Evolutionary conservation across 192 early-diverging fungal species (phyloP).

Genomic region (Backusella tarrabulga): DNA sequence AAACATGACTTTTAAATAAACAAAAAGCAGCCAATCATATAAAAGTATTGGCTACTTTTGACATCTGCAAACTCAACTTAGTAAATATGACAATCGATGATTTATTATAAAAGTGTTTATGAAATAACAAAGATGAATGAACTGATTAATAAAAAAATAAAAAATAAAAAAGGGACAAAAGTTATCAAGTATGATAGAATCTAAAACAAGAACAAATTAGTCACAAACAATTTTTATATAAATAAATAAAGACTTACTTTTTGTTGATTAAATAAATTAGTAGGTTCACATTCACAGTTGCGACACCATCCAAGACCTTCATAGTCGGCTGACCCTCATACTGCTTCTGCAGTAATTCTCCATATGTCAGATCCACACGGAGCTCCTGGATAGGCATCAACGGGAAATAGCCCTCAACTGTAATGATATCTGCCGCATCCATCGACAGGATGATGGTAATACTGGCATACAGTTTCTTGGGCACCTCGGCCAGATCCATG

Average conservation of each 20-base stretch:
- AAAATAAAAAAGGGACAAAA: not conserved
- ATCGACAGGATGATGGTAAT: slow-evolving; percentile 92
- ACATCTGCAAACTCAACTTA: not conserved
- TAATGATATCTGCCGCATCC: slow-evolving; percentile 88
- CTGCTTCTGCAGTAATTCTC: slow-evolving; percentile 92
- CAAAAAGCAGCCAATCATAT: not conserved
- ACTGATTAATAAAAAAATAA: no score
- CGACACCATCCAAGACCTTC: slow-evolving; percentile 87
- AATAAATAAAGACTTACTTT: slow-evolving; percentile 62
- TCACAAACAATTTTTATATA: slow-evolving; percentile 1
- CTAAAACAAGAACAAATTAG: not conserved
- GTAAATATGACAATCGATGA: no score
- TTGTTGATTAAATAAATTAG: slow-evolving; percentile 97
- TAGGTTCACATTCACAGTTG: slow-evolving; percentile 95
- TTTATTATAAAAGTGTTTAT: no score
- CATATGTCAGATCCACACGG: slow-evolving; percentile 81
- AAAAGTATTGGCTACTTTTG: not conserved
- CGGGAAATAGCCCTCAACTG: slow-evolving; percentile 78
- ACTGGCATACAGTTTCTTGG: slow-evolving; percentile 82
- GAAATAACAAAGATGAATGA: no score
- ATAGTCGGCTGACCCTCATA: slow-evolving; percentile 92
- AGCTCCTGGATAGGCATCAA: slow-evolving; percentile 66
- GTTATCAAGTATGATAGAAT: not conserved
- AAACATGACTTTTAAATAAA: not conserved
- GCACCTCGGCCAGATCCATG: slow-evolving; percentile 78